Percentiles rank a stretch among this genome's conserved stretches.
Conservation (phyloP, 2,329 filamentous ascomycete species). For the Aureobasidium sp. region DNA sequence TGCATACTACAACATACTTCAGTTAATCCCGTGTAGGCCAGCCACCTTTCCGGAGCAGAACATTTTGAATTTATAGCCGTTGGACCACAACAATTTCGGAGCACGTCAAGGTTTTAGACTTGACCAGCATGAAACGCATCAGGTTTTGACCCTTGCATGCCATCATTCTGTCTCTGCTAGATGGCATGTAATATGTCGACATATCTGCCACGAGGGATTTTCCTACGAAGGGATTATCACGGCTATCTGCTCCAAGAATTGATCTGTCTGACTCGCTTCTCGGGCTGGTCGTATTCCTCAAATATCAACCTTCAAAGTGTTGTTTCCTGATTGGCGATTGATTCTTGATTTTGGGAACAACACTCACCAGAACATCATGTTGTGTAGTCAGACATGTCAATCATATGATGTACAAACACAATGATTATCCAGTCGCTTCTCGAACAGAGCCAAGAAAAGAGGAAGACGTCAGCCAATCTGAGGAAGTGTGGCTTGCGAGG, state of each 20-base stretch:
- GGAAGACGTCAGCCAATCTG: background rate
- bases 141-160: conserved; percentile 5
- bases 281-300: background rate
- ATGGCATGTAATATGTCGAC: conserved; percentile 10
- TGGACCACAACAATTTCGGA: background rate
- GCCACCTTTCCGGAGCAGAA: background rate
- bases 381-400: background rate
- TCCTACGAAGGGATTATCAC: background rate
- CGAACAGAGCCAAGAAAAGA: background rate
- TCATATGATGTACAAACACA: background rate
- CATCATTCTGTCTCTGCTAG: conserved; percentile 8
- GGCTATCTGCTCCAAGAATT: background rate
- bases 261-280: background rate
- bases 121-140: conserved; percentile 10
- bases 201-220: conserved; percentile 10
- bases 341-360: background rate
- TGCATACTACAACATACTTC: no score
- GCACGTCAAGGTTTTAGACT: conserved; percentile 7
- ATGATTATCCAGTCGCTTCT: background rate
- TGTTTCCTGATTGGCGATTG: background rate
- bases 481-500: background rate
- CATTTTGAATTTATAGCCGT: background rate
- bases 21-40: conserved; percentile 1
- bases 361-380: background rate
- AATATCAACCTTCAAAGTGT: background rate